Evolutionary conservation across 805 yeast species (phyloP), one percentile per base, ranked within the genome.

Genomic region (Teunomyces gatunensis): DNA sequence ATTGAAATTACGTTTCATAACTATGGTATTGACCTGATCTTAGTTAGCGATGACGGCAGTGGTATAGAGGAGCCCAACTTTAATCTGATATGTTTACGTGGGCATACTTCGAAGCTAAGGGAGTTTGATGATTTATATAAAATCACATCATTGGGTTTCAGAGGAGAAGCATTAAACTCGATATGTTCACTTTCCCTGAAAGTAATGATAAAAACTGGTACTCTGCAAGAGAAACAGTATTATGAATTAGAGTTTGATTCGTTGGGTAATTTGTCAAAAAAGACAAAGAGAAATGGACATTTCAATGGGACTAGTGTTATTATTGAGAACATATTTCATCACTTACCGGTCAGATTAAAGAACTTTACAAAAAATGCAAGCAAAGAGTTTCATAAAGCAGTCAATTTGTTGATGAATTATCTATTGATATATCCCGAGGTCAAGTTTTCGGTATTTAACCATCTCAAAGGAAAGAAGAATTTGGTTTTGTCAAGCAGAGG

Each of bases 91-190:
- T 86, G 89, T 36, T 53, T 77, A 46, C 83, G 83, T 52, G 83
- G 85, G 56, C 75, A 78, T 55, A 87, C 95, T 0, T 86, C 92
- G 0, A 87, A 87, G 56, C 63, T 87, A 9, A 44, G 63, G 0
- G 54, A 58, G 1, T 87, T 84, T 59, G 81, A 81, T 28, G 87
- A 82, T 52, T 66, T 87, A 32, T 47, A 57, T 13, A 13, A 44
- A 5, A 79, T 85, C 3, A 53, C 56, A 4, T 83, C 91, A 0
- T 65, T 85, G 27, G 95, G 95, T 0, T 87, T 87, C 57, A 73
- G 95, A 64, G 95, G 95, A 23, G 94, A 87, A 61, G 94, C 94
- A 0, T 69, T 87, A 59, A 81, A 86, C 53, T 84, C 92, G 0
- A 57, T 87, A 7, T 83, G 89, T 57, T 75, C 83, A 5, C 68